Evolutionary conservation across 2,329 filamentous ascomycete genomes (phyloP).

Genomic region (Stenocarpella maydis): DNA sequence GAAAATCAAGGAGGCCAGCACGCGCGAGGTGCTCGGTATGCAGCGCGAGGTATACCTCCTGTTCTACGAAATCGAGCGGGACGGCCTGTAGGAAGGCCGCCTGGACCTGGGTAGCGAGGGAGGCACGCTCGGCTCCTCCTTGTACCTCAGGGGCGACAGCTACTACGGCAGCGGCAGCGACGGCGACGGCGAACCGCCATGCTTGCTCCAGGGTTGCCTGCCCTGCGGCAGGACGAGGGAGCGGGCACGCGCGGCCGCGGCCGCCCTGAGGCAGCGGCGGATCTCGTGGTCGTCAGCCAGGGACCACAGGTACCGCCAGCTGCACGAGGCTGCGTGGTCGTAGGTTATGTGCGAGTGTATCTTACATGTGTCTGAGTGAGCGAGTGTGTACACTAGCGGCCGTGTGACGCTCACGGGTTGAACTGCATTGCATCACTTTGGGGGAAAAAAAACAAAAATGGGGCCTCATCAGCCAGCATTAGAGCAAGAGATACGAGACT

Average conservation of each 20-base stretch:
- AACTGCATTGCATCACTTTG: background rate
- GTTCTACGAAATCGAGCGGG: slow-evolving; percentile 87
- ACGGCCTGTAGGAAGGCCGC: slow-evolving; percentile 37
- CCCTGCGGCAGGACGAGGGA: background rate
- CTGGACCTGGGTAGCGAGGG: background rate
- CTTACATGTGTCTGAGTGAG: background rate
- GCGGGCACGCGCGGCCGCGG: background rate
- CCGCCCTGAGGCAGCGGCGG: background rate
- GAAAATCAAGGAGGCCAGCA: slow-evolving; percentile 94
- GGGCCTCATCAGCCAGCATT: background rate
- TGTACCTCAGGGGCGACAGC: slow-evolving; percentile 11
- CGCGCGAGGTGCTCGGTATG: slow-evolving; percentile 88
- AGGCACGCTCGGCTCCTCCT: slow-evolving; percentile 14
- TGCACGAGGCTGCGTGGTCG: slow-evolving; percentile 13
- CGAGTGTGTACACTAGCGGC: background rate
- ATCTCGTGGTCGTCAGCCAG: slow-evolving; percentile 16
- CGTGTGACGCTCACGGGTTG: background rate
- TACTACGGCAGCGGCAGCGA: background rate
- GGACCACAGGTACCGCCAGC: slow-evolving; percentile 18
- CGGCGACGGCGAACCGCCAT: background rate
- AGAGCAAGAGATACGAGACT: slow-evolving; percentile 1
- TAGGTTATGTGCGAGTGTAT: background rate
- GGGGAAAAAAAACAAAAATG: too few species aligned
- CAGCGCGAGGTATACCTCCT: slow-evolving; percentile 95
- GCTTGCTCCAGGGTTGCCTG: slow-evolving; percentile 1